phyloP scores from a whole-genome alignment of 345 rosid genomes.

The Arabidopsis suecica region DNA sequence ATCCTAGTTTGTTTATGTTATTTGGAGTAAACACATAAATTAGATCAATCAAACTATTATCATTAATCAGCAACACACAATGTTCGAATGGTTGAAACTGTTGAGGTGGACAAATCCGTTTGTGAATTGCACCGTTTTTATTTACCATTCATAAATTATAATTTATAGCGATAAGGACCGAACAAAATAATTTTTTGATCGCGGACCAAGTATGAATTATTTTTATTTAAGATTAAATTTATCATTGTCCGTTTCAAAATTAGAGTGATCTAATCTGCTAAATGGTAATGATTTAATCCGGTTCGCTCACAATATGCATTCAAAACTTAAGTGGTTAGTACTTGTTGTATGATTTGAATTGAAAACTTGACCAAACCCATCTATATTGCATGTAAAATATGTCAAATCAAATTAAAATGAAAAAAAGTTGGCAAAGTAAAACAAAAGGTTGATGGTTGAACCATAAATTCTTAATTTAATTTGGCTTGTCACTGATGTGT shows the following conservation, averaged over 20 bases:
- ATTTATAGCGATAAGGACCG: too few species aligned
- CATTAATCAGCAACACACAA: background rate
- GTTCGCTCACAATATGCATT: too few species aligned
- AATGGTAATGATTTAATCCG: too few species aligned
- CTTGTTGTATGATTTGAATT: background rate
- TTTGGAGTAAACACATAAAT: background rate
- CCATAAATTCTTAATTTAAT: slow-evolving; percentile 18
- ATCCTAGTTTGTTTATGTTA: background rate
- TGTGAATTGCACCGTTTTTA: too few species aligned
- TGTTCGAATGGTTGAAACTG: too few species aligned
- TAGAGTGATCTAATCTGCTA: too few species aligned
- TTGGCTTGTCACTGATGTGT: slow-evolving; percentile 13
- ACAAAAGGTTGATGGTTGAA: background rate
- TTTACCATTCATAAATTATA: too few species aligned
- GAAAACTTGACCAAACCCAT: slow-evolving; percentile 8
- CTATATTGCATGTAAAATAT: background rate
- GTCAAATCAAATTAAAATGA: background rate
- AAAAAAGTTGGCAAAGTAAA: background rate
- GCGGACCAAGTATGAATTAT: too few species aligned
- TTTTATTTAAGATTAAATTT: too few species aligned
- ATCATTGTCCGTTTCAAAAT: too few species aligned
- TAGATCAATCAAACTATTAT: background rate
- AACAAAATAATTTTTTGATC: too few species aligned
- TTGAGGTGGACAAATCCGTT: too few species aligned
- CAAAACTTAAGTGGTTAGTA: background rate